Conservation (phyloP, 352 stramenopile species). For the Halophytophthora polymorphica region DNA sequence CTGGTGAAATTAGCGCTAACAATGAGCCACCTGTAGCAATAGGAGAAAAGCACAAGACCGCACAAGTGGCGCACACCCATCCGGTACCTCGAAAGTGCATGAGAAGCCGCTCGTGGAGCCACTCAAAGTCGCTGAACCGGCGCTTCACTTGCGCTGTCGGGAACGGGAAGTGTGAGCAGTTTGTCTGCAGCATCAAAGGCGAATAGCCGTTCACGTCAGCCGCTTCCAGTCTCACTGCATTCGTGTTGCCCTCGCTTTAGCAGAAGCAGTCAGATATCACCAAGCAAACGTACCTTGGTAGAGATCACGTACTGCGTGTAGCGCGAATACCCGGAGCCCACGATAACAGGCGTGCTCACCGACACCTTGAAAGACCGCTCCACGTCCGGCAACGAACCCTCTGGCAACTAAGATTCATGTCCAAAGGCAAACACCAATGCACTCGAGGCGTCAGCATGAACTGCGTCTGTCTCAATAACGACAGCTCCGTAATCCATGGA, state of each 20-base stretch:
- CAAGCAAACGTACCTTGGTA: constrained; percentile 55
- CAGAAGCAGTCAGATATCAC: background rate
- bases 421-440: background rate
- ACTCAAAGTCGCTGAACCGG: constrained; percentile 89
- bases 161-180: constrained; percentile 63
- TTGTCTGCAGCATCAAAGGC: constrained; percentile 35
- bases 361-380: constrained; percentile 64
- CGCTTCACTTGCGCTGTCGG: constrained; percentile 75
- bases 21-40: background rate
- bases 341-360: constrained; percentile 77
- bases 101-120: constrained; percentile 80
- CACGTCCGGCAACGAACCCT: constrained; percentile 38
- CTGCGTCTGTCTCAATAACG: background rate
- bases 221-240: background rate
- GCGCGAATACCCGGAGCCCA: constrained; percentile 75
- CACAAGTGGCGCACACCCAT: background rate
- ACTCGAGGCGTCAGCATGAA: constrained; percentile 2
- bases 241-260: background rate
- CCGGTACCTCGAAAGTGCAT: constrained; percentile 70
- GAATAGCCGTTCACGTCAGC: background rate
- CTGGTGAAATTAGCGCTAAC: constrained; percentile 16
- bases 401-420: constrained; percentile 38
- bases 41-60: background rate
- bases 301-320: constrained; percentile 89
- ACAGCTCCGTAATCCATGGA: background rate